Evolutionary conservation across 2,329 filamentous ascomycete species (phyloP).

Genomic region (Phaeosphaeria sp.): DNA sequence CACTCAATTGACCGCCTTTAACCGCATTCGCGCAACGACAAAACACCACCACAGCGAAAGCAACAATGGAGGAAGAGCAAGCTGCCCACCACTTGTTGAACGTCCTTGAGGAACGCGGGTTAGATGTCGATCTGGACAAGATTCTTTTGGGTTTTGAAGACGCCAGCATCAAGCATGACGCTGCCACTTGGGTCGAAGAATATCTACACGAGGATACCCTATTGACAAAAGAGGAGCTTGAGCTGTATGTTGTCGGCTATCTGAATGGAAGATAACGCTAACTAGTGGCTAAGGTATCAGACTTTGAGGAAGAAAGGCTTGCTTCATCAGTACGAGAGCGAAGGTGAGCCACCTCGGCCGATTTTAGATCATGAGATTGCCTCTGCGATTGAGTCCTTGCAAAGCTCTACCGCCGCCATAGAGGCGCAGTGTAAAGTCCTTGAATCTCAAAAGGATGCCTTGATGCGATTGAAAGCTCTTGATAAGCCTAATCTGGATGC

Average conservation of each 20-base stretch:
- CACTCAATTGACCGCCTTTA: slow-evolving; percentile 19
- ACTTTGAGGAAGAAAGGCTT: slow-evolving; percentile 42
- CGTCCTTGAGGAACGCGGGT: slow-evolving; percentile 53
- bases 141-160: slow-evolving; percentile 57
- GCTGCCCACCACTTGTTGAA: slow-evolving; percentile 52
- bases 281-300: slow-evolving; percentile 34
- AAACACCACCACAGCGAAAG: slow-evolving; percentile 21
- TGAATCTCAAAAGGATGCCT: slow-evolving; percentile 66
- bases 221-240: slow-evolving; percentile 57
- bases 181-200: slow-evolving; percentile 54
- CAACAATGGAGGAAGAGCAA: slow-evolving; percentile 42
- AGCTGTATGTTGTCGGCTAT: slow-evolving; percentile 50
- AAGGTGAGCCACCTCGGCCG: slow-evolving; percentile 49
- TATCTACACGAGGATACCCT: slow-evolving; percentile 55
- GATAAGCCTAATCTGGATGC: slow-evolving; percentile 49
- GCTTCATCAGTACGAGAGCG: slow-evolving; percentile 38
- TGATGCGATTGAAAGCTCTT: slow-evolving; percentile 61
- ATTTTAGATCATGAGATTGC: slow-evolving; percentile 66
- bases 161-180: slow-evolving; percentile 48
- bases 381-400: slow-evolving; percentile 68
- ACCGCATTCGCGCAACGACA: slow-evolving; percentile 30
- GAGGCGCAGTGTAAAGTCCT: slow-evolving; percentile 68
- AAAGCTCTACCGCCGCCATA: slow-evolving; percentile 68
- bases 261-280: not conserved
- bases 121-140: slow-evolving; percentile 53